These are phyloP conservation scores for Physcomitrellopsis africana DNA, from an alignment of 225 moss, liverwort and hornwort genomes.

Conservation along the genomic window DNA sequence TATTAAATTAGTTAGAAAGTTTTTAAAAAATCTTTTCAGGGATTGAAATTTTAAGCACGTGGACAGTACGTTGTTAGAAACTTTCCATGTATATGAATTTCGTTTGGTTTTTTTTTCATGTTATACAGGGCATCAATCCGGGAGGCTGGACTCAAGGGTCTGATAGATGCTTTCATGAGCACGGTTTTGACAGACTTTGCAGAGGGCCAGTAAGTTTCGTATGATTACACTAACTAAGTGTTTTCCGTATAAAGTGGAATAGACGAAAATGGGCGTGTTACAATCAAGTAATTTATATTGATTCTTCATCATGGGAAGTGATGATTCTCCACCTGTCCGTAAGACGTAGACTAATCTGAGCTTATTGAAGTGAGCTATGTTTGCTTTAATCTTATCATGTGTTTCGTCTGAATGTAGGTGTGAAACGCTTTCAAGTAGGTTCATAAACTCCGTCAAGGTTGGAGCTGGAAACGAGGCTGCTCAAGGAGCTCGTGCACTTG, in stretches of 20 bases:
- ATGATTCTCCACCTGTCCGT: not conserved
- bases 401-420: constrained; percentile 48
- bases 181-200: constrained; percentile 74
- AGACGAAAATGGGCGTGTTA: not conserved
- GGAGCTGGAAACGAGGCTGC: constrained; percentile 69
- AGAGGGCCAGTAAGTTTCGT: constrained; percentile 63
- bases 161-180: constrained; percentile 72
- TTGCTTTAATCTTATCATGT: constrained; percentile 3
- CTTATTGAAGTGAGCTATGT: not conserved
- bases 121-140: constrained; percentile 65
- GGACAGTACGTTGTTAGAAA: no score
- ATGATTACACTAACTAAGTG: not conserved
- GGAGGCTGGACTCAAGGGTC: constrained; percentile 77
- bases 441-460: constrained; percentile 67
- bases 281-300: not conserved
- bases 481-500: constrained; percentile 75
- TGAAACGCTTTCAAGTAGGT: constrained; percentile 78
- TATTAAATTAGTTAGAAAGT: not conserved
- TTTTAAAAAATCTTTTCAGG: no score
- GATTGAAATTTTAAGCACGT: no score
- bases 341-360: not conserved
- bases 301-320: not conserved
- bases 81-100: not conserved
- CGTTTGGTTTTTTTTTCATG: constrained; percentile 14
- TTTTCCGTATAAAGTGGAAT: no score